Conservation (phyloP, 768 basidiomycete species). For the Aureoboletus auriporus region DNA sequence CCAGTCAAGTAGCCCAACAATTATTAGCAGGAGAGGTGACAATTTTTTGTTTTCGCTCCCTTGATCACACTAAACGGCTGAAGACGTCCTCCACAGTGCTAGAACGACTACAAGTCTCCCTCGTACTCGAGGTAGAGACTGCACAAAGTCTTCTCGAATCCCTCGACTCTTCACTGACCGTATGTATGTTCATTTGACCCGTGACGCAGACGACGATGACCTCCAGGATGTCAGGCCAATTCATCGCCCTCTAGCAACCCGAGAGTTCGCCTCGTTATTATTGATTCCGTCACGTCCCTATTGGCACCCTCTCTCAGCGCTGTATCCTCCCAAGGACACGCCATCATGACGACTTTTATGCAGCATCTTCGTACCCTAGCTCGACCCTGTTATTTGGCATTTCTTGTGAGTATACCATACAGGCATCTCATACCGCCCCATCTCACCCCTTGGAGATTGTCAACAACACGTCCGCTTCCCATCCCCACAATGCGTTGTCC, state of each 20-base stretch:
- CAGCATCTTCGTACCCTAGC: slow-evolving; percentile 52
- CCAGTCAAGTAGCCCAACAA: slow-evolving; percentile 35
- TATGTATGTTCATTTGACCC: slow-evolving; percentile 12
- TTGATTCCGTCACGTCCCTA: slow-evolving; percentile 67
- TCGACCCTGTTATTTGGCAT: slow-evolving; percentile 38
- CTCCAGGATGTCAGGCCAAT: slow-evolving; percentile 8
- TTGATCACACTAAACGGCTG: slow-evolving; percentile 3
- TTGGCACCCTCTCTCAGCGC: slow-evolving; percentile 60
- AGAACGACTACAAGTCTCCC: slow-evolving; percentile 55
- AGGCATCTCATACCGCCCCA: background rate
- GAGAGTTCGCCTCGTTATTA: slow-evolving; percentile 46
- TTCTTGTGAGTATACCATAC: slow-evolving; percentile 45
- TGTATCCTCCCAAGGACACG: slow-evolving; percentile 71
- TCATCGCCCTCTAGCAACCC: background rate
- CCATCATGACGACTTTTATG: slow-evolving; percentile 71
- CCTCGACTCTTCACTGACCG: slow-evolving; percentile 30
- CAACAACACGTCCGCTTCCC: slow-evolving; percentile 47
- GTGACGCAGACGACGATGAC: background rate
- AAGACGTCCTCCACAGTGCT: slow-evolving; percentile 36
- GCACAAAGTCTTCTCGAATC: slow-evolving; percentile 48
- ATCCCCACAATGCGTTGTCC: slow-evolving; percentile 25
- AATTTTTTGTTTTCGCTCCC: slow-evolving; percentile 2
- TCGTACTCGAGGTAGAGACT: slow-evolving; percentile 56
- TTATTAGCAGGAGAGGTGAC: slow-evolving; percentile 24
- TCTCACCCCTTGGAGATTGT: slow-evolving; percentile 43